These are phyloP conservation scores for Cladorrhinum sp. DNA, from an alignment of 2,329 filamentous ascomycete species.

Conservation along the genomic window DNA sequence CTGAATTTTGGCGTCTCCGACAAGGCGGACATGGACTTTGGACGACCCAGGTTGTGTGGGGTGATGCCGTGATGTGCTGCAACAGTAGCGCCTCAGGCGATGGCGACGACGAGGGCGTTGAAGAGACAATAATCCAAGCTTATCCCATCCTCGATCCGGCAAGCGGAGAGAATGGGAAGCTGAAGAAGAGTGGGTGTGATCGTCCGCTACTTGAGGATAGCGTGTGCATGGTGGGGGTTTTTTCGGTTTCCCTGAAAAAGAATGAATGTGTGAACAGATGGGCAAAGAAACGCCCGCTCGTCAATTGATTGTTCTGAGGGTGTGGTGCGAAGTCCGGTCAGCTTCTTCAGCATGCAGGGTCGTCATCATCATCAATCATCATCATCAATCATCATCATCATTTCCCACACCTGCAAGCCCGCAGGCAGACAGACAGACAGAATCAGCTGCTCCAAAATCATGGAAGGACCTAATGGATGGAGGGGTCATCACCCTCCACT, in stretches of 20 bases:
- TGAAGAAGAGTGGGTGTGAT: neutral
- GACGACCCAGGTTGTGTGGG: constrained; percentile 5
- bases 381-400: neutral
- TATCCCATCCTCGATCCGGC: neutral
- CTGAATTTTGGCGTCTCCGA: constrained; percentile 8
- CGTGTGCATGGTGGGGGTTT: neutral
- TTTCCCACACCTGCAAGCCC: neutral
- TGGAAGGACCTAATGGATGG: neutral
- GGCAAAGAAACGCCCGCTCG: neutral
- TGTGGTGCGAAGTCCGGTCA: no score
- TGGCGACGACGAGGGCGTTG: neutral
- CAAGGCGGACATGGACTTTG: neutral
- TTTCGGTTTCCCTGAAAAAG: neutral
- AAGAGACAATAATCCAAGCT: neutral
- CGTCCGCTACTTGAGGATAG: neutral
- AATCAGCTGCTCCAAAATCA: neutral
- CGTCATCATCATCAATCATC: neutral
- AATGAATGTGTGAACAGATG: neutral
- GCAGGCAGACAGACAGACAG: neutral
- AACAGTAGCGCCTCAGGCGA: constrained; percentile 3
- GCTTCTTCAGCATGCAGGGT: no score
- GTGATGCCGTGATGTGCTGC: constrained; percentile 11
- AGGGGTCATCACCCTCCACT: neutral
- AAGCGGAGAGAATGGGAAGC: neutral
- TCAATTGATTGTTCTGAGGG: no score